These are phyloP conservation scores for Mucor ambiguus DNA, from an alignment of 371 early-diverging fungal genomes.

Conservation along the genomic window DNA sequence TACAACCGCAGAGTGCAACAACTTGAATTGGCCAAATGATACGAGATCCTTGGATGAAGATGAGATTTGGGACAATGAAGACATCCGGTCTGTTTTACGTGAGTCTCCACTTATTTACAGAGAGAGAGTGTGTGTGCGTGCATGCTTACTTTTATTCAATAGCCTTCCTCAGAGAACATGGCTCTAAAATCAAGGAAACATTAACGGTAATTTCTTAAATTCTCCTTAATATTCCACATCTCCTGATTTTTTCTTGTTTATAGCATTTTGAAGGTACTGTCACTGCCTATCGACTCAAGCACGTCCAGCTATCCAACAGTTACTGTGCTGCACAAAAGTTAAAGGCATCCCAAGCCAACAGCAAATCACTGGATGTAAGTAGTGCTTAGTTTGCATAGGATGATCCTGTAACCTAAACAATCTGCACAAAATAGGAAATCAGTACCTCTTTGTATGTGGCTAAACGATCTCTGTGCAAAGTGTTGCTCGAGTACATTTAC, in stretches of 20 bases:
- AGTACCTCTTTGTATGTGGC: conserved; percentile 23
- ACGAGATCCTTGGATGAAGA: conserved; percentile 11
- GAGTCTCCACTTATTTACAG: too few relatives aligned
- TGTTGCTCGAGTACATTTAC: conserved; percentile 26
- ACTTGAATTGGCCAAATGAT: conserved; percentile 19
- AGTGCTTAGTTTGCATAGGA: neutral
- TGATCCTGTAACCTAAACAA: neutral
- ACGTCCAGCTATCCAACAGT: conserved; percentile 20
- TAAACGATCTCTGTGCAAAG: conserved; percentile 28
- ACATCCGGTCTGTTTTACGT: conserved; percentile 19
- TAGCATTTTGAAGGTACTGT: conserved; percentile 27
- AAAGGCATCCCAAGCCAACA: conserved; percentile 18
- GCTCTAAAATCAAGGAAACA: conserved; percentile 24
- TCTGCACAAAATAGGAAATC: conserved; percentile 19
- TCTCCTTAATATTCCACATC: neutral
- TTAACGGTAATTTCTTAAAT: conserved; percentile 15
- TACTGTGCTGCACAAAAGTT: conserved; percentile 34
- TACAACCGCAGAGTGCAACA: conserved; percentile 17
- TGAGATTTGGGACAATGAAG: conserved; percentile 17
- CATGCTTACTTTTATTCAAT: neutral
- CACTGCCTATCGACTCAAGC: conserved; percentile 17
- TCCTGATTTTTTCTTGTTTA: neutral
- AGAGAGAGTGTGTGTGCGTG: neutral
- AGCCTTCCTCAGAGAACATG: conserved; percentile 25
- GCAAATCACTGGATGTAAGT: conserved; percentile 27